phyloP scores from a whole-genome alignment of 1,139 yeast genomes.

The Saccharomyces hybrid region DNA sequence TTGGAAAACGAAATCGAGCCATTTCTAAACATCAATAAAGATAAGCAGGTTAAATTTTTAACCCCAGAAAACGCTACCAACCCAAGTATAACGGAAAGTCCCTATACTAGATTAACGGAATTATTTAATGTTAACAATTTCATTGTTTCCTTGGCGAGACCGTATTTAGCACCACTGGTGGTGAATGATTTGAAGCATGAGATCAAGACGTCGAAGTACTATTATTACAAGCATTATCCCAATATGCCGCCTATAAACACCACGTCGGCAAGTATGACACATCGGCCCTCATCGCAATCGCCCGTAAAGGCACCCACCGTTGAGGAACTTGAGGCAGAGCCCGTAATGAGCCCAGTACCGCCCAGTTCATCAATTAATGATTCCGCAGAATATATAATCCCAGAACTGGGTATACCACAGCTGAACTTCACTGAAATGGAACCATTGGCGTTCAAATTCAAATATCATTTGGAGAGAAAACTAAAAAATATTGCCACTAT shows the following conservation, averaged over 20 bases:
- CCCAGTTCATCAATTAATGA: slow-evolving; percentile 4
- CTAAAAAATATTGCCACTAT: slow-evolving; percentile 39
- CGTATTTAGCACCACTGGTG: slow-evolving; percentile 83
- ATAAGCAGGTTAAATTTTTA: slow-evolving; percentile 28
- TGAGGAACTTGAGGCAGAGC: neutral
- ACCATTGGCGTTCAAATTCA: slow-evolving; percentile 40
- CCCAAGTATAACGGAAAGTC: slow-evolving; percentile 43
- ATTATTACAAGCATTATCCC: slow-evolving; percentile 32
- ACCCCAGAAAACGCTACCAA: slow-evolving; percentile 41
- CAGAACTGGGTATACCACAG: slow-evolving; percentile 26
- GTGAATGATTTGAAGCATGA: slow-evolving; percentile 73
- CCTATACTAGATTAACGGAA: slow-evolving; percentile 84
- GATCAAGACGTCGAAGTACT: slow-evolving; percentile 34
- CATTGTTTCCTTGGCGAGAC: slow-evolving; percentile 82
- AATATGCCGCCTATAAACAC: neutral
- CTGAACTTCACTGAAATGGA: slow-evolving; percentile 35
- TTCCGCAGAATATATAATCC: slow-evolving; percentile 16
- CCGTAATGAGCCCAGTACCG: neutral
- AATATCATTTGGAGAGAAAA: slow-evolving; percentile 35
- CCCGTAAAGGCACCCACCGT: neutral
- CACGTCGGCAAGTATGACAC: neutral
- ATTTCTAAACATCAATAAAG: slow-evolving; percentile 23
- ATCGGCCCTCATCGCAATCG: neutral
- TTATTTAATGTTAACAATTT: slow-evolving; percentile 90
- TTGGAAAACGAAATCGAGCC: slow-evolving; percentile 50